Evolutionary conservation across 2,329 filamentous ascomycete genomes (phyloP).

Genomic region (Arachnopeziza araneosa): DNA sequence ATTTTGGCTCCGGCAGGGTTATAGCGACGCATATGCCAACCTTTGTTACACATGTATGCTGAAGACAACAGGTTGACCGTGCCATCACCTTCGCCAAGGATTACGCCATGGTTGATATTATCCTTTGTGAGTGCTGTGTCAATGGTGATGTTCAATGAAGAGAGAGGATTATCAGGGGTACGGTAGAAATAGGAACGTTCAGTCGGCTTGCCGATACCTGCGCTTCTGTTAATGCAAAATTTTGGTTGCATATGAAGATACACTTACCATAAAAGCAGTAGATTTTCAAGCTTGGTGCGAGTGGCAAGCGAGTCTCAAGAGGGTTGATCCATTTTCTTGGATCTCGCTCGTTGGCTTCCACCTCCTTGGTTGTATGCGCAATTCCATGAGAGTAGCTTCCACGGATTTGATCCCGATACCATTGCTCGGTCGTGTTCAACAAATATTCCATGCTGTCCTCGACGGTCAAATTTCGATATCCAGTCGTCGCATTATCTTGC

Average conservation of each 20-base stretch:
- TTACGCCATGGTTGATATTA: slow-evolving; percentile 77
- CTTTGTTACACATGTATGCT: slow-evolving; percentile 95
- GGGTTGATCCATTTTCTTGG: slow-evolving; percentile 91
- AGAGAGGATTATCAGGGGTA: slow-evolving; percentile 54
- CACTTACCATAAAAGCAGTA: slow-evolving; percentile 85
- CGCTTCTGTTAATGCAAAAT: not conserved
- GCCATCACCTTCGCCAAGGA: slow-evolving; percentile 92
- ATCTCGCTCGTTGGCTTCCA: slow-evolving; percentile 75
- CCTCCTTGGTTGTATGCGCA: slow-evolving; percentile 71
- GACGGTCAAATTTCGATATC: slow-evolving; percentile 74
- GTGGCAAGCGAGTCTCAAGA: slow-evolving; percentile 78
- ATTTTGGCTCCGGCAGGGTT: slow-evolving; percentile 81
- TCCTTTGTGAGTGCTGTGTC: slow-evolving; percentile 58
- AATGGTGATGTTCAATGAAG: slow-evolving; percentile 69
- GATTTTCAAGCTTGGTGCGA: slow-evolving; percentile 85
- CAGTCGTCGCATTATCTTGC: slow-evolving; percentile 56
- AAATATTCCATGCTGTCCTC: slow-evolving; percentile 72
- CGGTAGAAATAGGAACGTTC: slow-evolving; percentile 92
- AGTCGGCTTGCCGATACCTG: slow-evolving; percentile 78
- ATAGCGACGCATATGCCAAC: slow-evolving; percentile 90
- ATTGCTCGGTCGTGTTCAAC: slow-evolving; percentile 70
- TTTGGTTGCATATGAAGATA: not conserved
- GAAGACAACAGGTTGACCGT: slow-evolving; percentile 89
- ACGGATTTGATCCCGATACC: slow-evolving; percentile 73
- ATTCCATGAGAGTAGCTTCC: slow-evolving; percentile 83